These are phyloP conservation scores for Aspergillus sp. DNA, from an alignment of 2,329 filamentous ascomycete species.

Conservation along the genomic window DNA sequence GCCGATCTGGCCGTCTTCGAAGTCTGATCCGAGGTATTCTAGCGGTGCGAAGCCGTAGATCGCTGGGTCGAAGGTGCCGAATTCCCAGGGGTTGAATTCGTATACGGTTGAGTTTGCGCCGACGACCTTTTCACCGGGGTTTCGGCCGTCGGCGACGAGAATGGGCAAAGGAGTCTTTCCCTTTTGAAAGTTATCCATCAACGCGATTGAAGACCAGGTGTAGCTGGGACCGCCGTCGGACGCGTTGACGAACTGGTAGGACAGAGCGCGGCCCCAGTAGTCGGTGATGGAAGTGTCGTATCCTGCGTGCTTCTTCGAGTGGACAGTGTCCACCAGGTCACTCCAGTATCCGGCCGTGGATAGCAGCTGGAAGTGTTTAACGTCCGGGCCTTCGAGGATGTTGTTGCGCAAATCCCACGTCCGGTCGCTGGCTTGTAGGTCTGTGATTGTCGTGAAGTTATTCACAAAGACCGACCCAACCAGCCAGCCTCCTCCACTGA, in stretches of 20 bases:
- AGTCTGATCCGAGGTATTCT: constrained; percentile 71
- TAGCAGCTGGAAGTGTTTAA: constrained; percentile 38
- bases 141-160: constrained; percentile 67
- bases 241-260: constrained; percentile 79
- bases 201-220: constrained; percentile 78
- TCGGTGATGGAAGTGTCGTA: constrained; percentile 77
- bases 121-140: constrained; percentile 61
- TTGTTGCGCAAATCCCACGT: constrained; percentile 34
- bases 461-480: constrained; percentile 75
- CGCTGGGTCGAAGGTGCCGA: constrained; percentile 74
- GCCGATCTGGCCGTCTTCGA: constrained; percentile 61
- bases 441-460: constrained; percentile 70
- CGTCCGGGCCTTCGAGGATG: constrained; percentile 50
- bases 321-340: constrained; percentile 58
- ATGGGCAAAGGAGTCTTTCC: constrained; percentile 71
- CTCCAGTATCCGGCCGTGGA: constrained; percentile 63
- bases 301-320: constrained; percentile 61
- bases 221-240: constrained; percentile 70
- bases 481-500: constrained; percentile 83
- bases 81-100: constrained; percentile 77
- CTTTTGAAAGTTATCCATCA: constrained; percentile 59
- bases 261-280: constrained; percentile 67
- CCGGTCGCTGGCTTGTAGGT: constrained; percentile 18
- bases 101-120: constrained; percentile 70
- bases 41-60: constrained; percentile 70